Evolutionary conservation across 257 asterid genomes (phyloP), one percentile per base, ranked within the genome.

Genomic region (Rhazya stricta): DNA sequence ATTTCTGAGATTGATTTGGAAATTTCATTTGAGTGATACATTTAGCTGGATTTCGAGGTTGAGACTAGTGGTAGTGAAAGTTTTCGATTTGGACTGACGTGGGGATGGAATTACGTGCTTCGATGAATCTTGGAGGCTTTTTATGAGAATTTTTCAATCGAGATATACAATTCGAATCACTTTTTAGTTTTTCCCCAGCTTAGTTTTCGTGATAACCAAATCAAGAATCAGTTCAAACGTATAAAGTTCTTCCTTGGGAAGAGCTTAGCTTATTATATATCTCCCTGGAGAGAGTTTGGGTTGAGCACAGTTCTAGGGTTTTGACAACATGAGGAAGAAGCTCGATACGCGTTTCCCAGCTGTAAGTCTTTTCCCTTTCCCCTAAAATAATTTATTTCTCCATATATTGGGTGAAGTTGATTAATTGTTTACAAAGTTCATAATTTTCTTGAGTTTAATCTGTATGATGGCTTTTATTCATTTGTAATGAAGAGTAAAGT

Each of bases 321-420:
- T 61, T 61, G 67, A 30, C 23, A 29, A 27, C 11, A 61, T 61
- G 67, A 61, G 67, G 41, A 61, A 61, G 42, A 61, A 61, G 42
- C 93, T 91, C 21, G 95, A 91, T 74, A 89, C 96, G 42, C 91
- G 96, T 23, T 91, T 91, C 72, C 96, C 96, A 10, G 95, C 96
- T 50, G 96, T 91, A 61, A 61, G 67, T 12, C 4, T 61, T 60
- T 60, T 34, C 21, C 37, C 18, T 21, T 5, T 23, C 29, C 13
- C 0, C 21, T 16, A 30, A 25, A 8, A 16, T 62, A 32, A 16
- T 62, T 0, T 62, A 21, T 51, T 51, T 51, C 25, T 39, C 27
- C 9, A 19, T 51, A 25, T 51, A 23, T 27, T 30, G 7, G 60
- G 10, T 53, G 11, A 53, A 53, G 29, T 58, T 13, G 18, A 5